Evolutionary conservation across 176 grass and related monocot genomes (phyloP), one percentile per base, ranked within the genome.

Genomic region (Eragrostis curvula): DNA sequence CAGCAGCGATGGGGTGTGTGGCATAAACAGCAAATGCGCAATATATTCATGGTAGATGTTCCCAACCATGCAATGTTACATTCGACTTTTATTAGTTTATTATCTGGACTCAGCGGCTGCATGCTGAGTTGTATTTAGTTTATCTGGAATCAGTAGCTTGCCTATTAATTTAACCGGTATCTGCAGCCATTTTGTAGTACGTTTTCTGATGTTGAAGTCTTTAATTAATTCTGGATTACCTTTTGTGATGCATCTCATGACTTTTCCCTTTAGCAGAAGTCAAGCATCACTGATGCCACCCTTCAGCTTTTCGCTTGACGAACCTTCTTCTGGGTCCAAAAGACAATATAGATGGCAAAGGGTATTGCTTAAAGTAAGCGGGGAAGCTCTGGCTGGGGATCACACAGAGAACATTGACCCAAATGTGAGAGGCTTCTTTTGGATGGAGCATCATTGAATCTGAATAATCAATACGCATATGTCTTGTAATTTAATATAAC

Each of bases 341-440:
- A 86, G 28, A 49, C 69, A 79, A 41, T 86, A 96, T 80, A 95
- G 79, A 85, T 99, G 96, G 96, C 87, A 96, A 56, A 79, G 93
- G 47, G 96, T 99, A 8, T 83, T 99, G 73, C 93, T 99, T 27
- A 96, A 99, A 83, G 96, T 99, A 63, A 99, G 96, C 3, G 96
- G 96, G 21, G 96, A 99, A 85, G 96, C 96, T 20, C 92, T 99
- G 62, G 91, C 96, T 36, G 96, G 96, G 6, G 91, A 99, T 78
- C 87, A 83, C 66, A 85, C 78, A 9, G 86, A 94, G 83, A 99
- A 82, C 76, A 99, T 99, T 42, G 96, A 99, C 69, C 93, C 96
- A 53, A 99, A 95, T 79, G 96, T 94, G 69, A 72, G 69, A 72
- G 76, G 55, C 21, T 85, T 63, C 67, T 83, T 85, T 52, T 57